Conservation (phyloP, 164 flowering plant species). For the Vitis labrusca region DNA sequence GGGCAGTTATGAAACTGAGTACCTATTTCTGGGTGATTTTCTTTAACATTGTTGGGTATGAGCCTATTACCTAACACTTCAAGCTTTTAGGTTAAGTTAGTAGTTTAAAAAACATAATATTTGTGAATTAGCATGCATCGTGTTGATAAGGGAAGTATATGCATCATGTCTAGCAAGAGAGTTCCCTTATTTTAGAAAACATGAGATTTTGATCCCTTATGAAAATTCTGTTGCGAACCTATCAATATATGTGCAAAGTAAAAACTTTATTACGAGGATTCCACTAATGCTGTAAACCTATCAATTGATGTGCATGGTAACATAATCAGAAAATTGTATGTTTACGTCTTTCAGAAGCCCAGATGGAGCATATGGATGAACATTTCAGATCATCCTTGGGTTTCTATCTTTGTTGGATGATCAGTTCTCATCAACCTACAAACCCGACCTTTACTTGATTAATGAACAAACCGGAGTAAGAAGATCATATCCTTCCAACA, state of each 20-base stretch:
- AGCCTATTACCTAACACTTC: too few species aligned
- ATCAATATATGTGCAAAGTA: too few species aligned
- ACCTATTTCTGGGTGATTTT: not conserved
- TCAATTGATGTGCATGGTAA: not conserved
- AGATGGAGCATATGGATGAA: not conserved
- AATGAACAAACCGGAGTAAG: not conserved
- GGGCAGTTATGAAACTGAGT: not conserved
- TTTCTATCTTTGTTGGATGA: not conserved
- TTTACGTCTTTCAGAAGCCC: not conserved
- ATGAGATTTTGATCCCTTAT: too few species aligned
- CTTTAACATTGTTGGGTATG: not conserved
- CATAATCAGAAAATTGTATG: too few species aligned
- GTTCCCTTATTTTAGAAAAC: too few species aligned
- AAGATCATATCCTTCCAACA: not conserved
- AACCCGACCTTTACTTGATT: not conserved
- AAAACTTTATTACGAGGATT: too few species aligned
- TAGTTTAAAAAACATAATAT: too few species aligned
- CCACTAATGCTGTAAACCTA: not conserved
- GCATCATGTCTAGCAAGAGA: too few species aligned
- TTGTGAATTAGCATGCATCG: too few species aligned
- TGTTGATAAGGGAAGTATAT: too few species aligned
- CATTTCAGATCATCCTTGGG: not conserved
- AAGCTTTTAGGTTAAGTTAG: too few species aligned
- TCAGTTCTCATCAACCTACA: not conserved
- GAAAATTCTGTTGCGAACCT: too few species aligned